phyloP scores from a whole-genome alignment of 345 rosid species.

The Brassica cretica region DNA sequence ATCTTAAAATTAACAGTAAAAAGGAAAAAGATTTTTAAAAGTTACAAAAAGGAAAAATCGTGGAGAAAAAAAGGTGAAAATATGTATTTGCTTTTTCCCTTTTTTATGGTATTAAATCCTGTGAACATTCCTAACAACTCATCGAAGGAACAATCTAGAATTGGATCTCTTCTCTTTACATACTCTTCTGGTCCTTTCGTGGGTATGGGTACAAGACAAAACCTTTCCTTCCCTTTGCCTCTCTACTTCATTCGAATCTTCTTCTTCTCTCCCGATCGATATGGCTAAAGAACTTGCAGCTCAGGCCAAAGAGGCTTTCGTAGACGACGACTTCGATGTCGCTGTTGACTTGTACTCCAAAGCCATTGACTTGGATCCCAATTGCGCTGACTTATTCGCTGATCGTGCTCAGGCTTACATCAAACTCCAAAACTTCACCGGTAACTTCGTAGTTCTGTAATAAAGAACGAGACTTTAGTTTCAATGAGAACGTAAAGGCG shows the following conservation, averaged over 20 bases:
- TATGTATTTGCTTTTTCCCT: background rate
- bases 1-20: background rate
- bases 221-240: slow-evolving; percentile 5
- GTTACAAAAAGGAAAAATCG: background rate
- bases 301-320: slow-evolving; percentile 83
- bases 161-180: background rate
- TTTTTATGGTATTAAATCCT: background rate
- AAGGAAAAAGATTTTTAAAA: background rate
- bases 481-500: background rate
- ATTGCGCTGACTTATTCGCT: slow-evolving; percentile 63
- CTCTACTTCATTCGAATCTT: slow-evolving; percentile 11
- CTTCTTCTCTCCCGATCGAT: slow-evolving; percentile 18
- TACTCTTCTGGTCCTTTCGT: background rate
- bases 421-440: slow-evolving; percentile 71
- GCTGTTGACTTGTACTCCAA: slow-evolving; percentile 77
- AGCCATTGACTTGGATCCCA: slow-evolving; percentile 70
- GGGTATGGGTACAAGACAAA: background rate
- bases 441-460: slow-evolving; percentile 37
- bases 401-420: slow-evolving; percentile 93
- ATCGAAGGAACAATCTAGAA: slow-evolving; percentile 27
- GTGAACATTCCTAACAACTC: background rate
- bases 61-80: background rate
- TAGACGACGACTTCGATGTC: slow-evolving; percentile 84
- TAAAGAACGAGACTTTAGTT: background rate
- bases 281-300: slow-evolving; percentile 70